Evolutionary conservation across 352 stramenopile species (phyloP).

Genomic region (Phytophthora idaei): DNA sequence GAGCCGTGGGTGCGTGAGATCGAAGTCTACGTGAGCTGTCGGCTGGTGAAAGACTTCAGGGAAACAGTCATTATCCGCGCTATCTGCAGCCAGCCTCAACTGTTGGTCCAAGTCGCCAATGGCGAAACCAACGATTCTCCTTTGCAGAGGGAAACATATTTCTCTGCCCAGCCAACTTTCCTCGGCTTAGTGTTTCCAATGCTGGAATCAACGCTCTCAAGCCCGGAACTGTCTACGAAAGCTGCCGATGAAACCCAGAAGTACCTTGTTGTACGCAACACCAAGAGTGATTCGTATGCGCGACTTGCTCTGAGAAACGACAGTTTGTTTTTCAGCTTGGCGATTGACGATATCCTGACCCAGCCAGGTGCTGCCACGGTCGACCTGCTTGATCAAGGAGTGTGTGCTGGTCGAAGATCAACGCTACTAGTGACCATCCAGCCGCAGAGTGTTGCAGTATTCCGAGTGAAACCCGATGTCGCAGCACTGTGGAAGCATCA

Average conservation of each 20-base stretch:
- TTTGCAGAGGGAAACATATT: conserved; percentile 33
- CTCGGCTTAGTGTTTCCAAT: conserved; percentile 83
- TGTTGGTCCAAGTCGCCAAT: conserved; percentile 72
- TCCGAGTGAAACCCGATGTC: conserved; percentile 75
- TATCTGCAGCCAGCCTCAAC: conserved; percentile 79
- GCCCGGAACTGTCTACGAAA: conserved; percentile 33
- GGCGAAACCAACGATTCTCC: conserved; percentile 45
- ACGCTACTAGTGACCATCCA: conserved; percentile 78
- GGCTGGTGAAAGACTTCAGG: conserved; percentile 87
- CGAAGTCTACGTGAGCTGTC: conserved; percentile 89
- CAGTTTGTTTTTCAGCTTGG: conserved; percentile 85
- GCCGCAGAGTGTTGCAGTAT: conserved; percentile 57
- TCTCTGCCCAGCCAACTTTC: conserved; percentile 73
- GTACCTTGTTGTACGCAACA: conserved; percentile 82
- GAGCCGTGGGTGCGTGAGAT: conserved; percentile 85
- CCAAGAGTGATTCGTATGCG: conserved; percentile 61
- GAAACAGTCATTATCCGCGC: conserved; percentile 83
- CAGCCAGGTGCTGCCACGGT: conserved; percentile 48
- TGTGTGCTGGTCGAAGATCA: conserved; percentile 67
- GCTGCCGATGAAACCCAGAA: conserved; percentile 54
- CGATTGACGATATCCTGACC: conserved; percentile 56
- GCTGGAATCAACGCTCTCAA: conserved; percentile 67
- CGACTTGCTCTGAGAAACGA: conserved; percentile 83
- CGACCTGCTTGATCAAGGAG: conserved; percentile 69
- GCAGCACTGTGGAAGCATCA: conserved; percentile 76